These are phyloP conservation scores for Taxillus chinensis DNA, from an alignment of 164 flowering plant genomes.

Conservation along the genomic window DNA sequence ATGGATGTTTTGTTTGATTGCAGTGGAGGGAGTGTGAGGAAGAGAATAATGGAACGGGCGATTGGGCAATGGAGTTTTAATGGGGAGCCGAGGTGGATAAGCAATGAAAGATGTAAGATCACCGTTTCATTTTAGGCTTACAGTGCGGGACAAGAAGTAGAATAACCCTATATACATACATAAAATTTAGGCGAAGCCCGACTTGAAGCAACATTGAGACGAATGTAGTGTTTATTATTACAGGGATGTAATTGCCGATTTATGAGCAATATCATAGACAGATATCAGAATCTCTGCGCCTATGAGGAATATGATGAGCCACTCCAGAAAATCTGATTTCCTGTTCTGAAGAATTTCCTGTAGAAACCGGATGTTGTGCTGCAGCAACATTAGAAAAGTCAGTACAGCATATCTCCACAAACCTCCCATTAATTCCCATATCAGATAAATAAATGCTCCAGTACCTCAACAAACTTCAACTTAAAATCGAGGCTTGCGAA, in stretches of 20 bases:
- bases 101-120: too few species aligned
- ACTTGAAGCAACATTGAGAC: too few species aligned
- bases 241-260: conserved; percentile 30
- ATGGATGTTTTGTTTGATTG: too few species aligned
- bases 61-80: too few species aligned
- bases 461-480: conserved; percentile 94
- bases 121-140: too few species aligned
- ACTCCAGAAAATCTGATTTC: conserved; percentile 85
- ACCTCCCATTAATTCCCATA: not conserved
- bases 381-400: conserved; percentile 18
- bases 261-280: conserved; percentile 54
- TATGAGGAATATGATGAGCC: conserved; percentile 80
- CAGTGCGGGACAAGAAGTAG: too few species aligned
- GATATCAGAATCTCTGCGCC: conserved; percentile 74
- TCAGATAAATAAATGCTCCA: not conserved
- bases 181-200: too few species aligned
- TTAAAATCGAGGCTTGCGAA: conserved; percentile 92
- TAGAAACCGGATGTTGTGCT: conserved; percentile 88
- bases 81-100: too few species aligned
- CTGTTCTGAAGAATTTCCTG: conserved; percentile 90
- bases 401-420: too few species aligned
- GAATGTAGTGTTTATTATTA: conserved; percentile 8
- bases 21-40: too few species aligned
- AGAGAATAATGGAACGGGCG: too few species aligned
- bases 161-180: too few species aligned